Evolutionary conservation across 805 yeast species (phyloP), one percentile per base, ranked within the genome.

Genomic region (Barnettozyma populi): DNA sequence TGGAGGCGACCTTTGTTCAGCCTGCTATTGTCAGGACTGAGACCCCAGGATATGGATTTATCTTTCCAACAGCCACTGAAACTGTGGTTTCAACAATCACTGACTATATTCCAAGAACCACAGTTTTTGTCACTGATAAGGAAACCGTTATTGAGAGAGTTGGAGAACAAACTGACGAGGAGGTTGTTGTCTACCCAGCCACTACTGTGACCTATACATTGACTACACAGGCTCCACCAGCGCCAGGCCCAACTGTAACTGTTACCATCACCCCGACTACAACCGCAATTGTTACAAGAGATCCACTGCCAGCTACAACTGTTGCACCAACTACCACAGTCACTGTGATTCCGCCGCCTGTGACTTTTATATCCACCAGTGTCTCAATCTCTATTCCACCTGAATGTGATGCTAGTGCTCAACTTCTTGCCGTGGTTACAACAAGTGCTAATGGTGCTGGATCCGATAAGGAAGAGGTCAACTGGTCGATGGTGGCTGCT

Each of bases 171-270:
- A 41, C 54, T 36, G 46, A 46, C n/a, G 46, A 39, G 27, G 49
- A 45, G 7, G 45, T 49, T 1, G 44, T 46, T 10, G 48, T 51
- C 5, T 46, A 27, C 35, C 58, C 61, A 36, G 39, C 48, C 38
- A 47, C 57, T 8, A 55, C 61, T 2, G 41, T 50, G 18, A 53
- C 57, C 4, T 39, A 38, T 18, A 51, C 57, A 1, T 32, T 45
- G 45, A 46, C 54, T n/a, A 16, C 36, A 18, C 29, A 43, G 9
- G 13, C 53, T 11, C 23, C 39, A 23, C 18, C 47, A 9, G 16
- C 48, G 2, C 27, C 25, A 16, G 43, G 42, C 2, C 20, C 39
- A 7, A 41, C 49, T 18, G 23, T 18, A 1, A 40, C 48, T 10
- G 7, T 36, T 2, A 25, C 52, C 6, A 36, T 19, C 9, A 43